Conservation (phyloP, 2,329 filamentous ascomycete genomes). For the Colletotrichum incanum region DNA sequence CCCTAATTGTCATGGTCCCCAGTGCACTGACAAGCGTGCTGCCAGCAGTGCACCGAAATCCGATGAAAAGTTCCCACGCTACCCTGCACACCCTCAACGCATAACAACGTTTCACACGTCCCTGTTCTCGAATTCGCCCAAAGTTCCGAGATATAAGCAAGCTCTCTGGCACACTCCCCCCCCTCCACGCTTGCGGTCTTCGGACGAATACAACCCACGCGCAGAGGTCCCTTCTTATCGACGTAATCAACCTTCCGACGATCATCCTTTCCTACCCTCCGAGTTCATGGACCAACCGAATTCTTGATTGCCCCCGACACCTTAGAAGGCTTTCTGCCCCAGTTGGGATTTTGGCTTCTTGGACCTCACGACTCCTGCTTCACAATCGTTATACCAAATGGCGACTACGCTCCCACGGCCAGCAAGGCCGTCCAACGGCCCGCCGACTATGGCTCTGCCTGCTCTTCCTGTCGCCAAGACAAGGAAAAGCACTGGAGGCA, state of each 20-base stretch:
- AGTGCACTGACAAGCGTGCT: conserved; percentile 41
- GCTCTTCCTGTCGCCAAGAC: conserved; percentile 82
- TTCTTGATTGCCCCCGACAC: conserved; percentile 38
- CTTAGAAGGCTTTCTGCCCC: conserved; percentile 34
- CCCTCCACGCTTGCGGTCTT: conserved; percentile 28
- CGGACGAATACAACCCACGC: conserved; percentile 38
- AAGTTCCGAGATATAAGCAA: conserved; percentile 32
- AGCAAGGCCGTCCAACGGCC: conserved; percentile 77
- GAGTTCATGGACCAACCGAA: conserved; percentile 51
- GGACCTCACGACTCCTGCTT: conserved; percentile 22
- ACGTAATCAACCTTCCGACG: conserved; percentile 35
- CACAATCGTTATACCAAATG: conserved; percentile 57
- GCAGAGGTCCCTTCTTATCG: conserved; percentile 24
- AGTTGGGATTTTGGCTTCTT: conserved; percentile 21
- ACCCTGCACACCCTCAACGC: conserved; percentile 43
- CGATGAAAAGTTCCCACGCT: conserved; percentile 40
- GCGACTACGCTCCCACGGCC: conserved; percentile 71
- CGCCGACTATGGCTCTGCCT: conserved; percentile 80
- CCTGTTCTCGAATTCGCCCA: conserved; percentile 37
- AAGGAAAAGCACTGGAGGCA: conserved; percentile 74
- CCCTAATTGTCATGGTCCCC: conserved; percentile 31
- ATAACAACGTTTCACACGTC: conserved; percentile 50
- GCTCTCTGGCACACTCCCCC: conserved; percentile 15
- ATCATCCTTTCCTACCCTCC: conserved; percentile 18
- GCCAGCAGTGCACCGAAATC: conserved; percentile 33